Conservation (phyloP, 208 protist species). For the Trichomonas tenax region DNA sequence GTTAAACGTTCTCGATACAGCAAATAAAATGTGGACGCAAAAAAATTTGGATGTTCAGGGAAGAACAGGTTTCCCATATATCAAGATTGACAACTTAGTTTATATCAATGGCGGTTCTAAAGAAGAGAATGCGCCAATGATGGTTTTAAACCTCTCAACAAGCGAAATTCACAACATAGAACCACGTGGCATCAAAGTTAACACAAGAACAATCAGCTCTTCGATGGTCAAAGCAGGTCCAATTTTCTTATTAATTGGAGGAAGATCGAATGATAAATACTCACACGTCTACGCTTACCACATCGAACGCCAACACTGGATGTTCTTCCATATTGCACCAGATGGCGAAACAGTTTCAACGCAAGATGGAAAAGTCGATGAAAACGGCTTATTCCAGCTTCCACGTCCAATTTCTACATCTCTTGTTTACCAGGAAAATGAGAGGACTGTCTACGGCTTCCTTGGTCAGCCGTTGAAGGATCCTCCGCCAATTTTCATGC, state of each 20-base stretch:
- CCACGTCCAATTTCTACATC: not conserved
- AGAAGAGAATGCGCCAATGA: not conserved
- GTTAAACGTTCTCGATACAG: not conserved
- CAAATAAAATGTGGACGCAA: not conserved
- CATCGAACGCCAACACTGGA: not conserved
- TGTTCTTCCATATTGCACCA: not conserved
- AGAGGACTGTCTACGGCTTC: not conserved
- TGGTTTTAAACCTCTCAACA: not conserved
- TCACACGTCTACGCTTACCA: not conserved
- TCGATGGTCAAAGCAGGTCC: not conserved
- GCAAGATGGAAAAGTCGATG: not conserved
- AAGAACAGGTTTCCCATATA: not conserved
- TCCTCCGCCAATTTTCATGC: not conserved
- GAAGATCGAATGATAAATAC: not conserved
- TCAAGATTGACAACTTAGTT: not conserved
- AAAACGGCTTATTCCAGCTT: not conserved
- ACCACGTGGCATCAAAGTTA: not conserved
- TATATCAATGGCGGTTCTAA: not conserved
- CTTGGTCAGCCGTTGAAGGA: not conserved
- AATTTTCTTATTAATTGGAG: not conserved
- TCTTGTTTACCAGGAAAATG: not conserved
- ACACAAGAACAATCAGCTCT: not conserved
- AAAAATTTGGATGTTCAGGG: not conserved
- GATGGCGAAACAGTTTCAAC: conserved; percentile 9
- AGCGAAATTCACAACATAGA: not conserved